Evolutionary conservation across 1,284 basidiomycete species (phyloP), one percentile per base, ranked within the genome.

Genomic region (Volvariella surrecta): DNA sequence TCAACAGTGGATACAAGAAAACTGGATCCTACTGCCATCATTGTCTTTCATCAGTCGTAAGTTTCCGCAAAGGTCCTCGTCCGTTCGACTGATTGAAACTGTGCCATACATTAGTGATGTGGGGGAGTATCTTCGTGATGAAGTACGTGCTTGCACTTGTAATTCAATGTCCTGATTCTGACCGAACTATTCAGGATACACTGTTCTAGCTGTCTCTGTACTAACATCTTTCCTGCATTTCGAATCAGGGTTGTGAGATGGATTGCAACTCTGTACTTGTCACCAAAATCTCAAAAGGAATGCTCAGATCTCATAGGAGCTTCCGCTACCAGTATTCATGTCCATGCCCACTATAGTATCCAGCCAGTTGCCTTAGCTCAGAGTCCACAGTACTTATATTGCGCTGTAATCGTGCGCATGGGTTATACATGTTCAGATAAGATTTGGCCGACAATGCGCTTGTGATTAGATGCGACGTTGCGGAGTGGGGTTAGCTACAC

Each of bases 41-140:
- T 99, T 46, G 95, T 98, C 3, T 99, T 99, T 67, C 96, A 99
- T 61, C 96, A 99, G 73, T 88, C 96, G 87, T 94, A 61, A 53
- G 87, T 68, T 43, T 48, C 39, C 11, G 39, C 10, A n/a, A 46
- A 30, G 47, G 13, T 18, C 18, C n/a, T 10, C 16, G 13, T n/a
- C 47, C 10, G 24, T 21, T 45, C 20, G 40, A 15, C 42, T 35
- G 39, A 21, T 20, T 32, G 20, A 19, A 40, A 32, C 7, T 40
- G 38, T 37, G 34, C n/a, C n/a, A n/a, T 47, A 19, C 34, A 20
- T 47, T 57, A 93, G 89, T 40, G 93, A 97, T 64, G 89, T 96
- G 17, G 93, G 93, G 46, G 93, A 97, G 70, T 97, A 96, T 60
- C 68, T 97, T 40, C 81, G 93, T 58, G 94, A 97, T 58, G 93